Base-by-base conservation (phyloP, 805 yeast genomes). In the Ogataea populi-albae region DNA sequence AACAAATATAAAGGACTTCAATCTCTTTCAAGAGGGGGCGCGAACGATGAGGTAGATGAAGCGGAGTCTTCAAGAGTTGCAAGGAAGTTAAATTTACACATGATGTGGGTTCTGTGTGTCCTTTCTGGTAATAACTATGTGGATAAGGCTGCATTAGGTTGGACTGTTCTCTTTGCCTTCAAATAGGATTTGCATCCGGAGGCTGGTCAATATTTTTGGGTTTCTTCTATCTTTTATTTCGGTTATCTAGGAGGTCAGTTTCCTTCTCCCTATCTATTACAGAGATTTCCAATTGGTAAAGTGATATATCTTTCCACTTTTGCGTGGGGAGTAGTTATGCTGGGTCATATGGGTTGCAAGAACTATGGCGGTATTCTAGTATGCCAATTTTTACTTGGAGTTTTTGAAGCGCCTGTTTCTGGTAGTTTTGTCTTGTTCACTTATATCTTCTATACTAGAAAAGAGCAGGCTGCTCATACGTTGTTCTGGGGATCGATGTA, bases 181-280 rank as follows among this genome's bases (percentile, higher is more conserved):
- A 43, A 56, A 29, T 24, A 40, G 20, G 73, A 65, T 38, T 45
- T 64, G 36, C 39, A 57, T 12, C 35, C 37, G 11, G 25, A 15
- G 3, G 69, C 74, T 21, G 45, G 46, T 19, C 49, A 60, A 33
- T 71, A 64, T 39, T 53, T 68, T 11, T 69, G 75, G 74, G 60
- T 59, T 26, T 55, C 65, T 17, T 46, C 65, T 17, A 50, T 56
- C 8, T 59, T 59, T 31, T 56, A 56, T 34, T 36, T 71, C 19
- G 75, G 75, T 16, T 75, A 73, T 48, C 48, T 75, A 40, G 60
- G 59, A 5, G 71, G 69, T 38, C 71, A 67, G 34, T 63, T 61
- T 32, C 78, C 78, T 6, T 66, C 73, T 3, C 54, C 61, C 10
- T 46, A 52, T 18, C 54, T 56, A 34, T 64, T 79, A 28, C 83